Evolutionary conservation across 495 filamentous ascomycete genomes (phyloP).

Genomic region (Annulohypoxylon moriforme): DNA sequence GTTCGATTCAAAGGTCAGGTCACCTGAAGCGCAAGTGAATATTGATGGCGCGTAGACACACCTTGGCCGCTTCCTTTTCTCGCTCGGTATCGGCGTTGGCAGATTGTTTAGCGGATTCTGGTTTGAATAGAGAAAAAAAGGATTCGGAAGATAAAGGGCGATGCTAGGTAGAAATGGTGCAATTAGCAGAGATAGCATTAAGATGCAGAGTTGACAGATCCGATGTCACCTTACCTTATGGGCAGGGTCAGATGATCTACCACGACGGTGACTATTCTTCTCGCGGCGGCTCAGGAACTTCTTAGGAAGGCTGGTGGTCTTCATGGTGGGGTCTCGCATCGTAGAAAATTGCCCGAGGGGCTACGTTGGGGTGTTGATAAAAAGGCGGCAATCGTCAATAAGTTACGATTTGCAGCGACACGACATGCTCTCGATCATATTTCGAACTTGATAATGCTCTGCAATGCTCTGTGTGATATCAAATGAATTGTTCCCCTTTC

Average conservation of each 20-base stretch:
- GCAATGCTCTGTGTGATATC: constrained; percentile 3
- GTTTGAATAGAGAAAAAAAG: constrained; percentile 66
- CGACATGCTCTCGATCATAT: constrained; percentile 30
- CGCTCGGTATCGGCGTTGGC: constrained; percentile 65
- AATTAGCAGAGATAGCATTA: constrained; percentile 31
- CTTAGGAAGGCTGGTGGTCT: constrained; percentile 48
- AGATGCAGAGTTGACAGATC: constrained; percentile 29
- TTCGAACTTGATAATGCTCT: constrained; percentile 14
- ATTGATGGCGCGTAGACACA: constrained; percentile 28
- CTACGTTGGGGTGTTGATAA: background rate
- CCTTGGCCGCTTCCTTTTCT: constrained; percentile 57
- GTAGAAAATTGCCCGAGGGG: constrained; percentile 35
- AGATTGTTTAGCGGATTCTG: constrained; percentile 62
- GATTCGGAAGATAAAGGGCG: constrained; percentile 55
- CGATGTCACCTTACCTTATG: constrained; percentile 60
- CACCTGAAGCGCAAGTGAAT: constrained; percentile 12
- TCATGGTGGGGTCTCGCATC: constrained; percentile 50
- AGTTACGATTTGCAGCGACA: constrained; percentile 32
- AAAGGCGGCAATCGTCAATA: constrained; percentile 23
- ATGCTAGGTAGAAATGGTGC: constrained; percentile 46
- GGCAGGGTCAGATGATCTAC: constrained; percentile 57
- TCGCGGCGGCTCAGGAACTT: constrained; percentile 80
- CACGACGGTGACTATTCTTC: constrained; percentile 65
- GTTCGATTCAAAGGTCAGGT: constrained; percentile 25
- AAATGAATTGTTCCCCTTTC: constrained; percentile 2